Conservation (phyloP, 1,139 yeast species). For the Suhomyces coccinellae region DNA sequence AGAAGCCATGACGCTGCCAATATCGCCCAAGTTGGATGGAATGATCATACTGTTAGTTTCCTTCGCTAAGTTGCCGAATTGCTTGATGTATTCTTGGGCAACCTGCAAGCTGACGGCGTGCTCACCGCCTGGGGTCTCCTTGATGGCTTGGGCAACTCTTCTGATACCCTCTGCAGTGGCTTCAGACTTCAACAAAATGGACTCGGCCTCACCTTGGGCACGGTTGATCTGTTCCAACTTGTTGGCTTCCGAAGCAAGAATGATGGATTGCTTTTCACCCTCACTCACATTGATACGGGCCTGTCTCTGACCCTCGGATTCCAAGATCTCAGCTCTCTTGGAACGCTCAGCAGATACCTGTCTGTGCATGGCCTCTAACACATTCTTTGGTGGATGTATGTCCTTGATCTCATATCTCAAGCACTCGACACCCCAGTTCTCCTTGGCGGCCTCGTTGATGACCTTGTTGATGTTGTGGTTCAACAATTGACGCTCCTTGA, state of each 20-base stretch:
- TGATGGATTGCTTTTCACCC: conserved; percentile 70
- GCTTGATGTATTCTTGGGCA: conserved; percentile 81
- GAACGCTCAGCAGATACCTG: conserved; percentile 87
- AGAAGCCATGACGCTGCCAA: conserved; percentile 73
- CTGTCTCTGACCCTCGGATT: conserved; percentile 81
- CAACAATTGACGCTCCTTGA: conserved; percentile 71
- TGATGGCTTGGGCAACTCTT: conserved; percentile 65
- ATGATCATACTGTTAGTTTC: conserved; percentile 76
- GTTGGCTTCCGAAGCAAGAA: conserved; percentile 70
- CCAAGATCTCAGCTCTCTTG: conserved; percentile 82
- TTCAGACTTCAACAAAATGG: conserved; percentile 64
- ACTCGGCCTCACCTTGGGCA: conserved; percentile 72
- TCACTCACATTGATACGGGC: conserved; percentile 80
- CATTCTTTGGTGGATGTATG: conserved; percentile 83
- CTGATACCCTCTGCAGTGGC: conserved; percentile 76
- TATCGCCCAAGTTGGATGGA: conserved; percentile 74
- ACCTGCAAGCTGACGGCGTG: conserved; percentile 78
- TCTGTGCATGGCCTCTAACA: conserved; percentile 88
- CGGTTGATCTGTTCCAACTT: conserved; percentile 62
- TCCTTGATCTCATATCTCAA: conserved; percentile 85
- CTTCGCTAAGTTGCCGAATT: conserved; percentile 80
- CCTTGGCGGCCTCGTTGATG: conserved; percentile 80
- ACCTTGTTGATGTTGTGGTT: conserved; percentile 75
- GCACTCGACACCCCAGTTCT: conserved; percentile 82
- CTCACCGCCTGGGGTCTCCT: conserved; percentile 65